Conservation (phyloP, 257 asterid genomes). For the Scutellaria minor region DNA sequence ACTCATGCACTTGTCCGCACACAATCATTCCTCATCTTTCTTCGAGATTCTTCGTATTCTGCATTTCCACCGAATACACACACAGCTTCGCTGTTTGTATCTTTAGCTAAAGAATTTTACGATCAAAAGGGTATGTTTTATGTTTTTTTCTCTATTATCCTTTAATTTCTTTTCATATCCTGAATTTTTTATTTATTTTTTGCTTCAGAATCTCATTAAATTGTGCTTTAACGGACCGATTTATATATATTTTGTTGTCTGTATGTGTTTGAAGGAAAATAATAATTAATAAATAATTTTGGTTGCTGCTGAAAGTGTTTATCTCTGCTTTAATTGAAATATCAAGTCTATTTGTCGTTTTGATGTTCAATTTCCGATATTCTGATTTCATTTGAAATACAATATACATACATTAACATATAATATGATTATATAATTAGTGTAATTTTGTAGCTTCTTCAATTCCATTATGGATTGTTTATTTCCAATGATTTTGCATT, state of each 20-base stretch:
- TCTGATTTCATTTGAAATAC: too few species aligned
- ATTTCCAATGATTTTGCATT: background rate
- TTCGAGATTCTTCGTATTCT: conserved; percentile 17
- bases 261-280: background rate
- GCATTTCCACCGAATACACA: conserved; percentile 18
- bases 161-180: background rate
- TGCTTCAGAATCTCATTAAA: background rate
- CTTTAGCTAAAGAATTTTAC: background rate
- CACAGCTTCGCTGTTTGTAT: too few species aligned
- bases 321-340: background rate
- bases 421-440: too few species aligned
- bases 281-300: background rate
- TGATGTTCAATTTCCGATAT: background rate
- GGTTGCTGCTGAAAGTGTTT: background rate
- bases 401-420: too few species aligned
- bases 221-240: too few species aligned
- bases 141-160: background rate
- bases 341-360: background rate
- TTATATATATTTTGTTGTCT: background rate
- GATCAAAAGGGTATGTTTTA: conserved; percentile 17
- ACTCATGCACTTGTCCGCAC: conserved; percentile 5
- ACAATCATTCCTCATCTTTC: background rate
- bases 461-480: background rate
- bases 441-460: background rate
- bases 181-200: background rate